Evolutionary conservation across 177 flowering plant species (phyloP).

Genomic region (Vitis hybrid): DNA sequence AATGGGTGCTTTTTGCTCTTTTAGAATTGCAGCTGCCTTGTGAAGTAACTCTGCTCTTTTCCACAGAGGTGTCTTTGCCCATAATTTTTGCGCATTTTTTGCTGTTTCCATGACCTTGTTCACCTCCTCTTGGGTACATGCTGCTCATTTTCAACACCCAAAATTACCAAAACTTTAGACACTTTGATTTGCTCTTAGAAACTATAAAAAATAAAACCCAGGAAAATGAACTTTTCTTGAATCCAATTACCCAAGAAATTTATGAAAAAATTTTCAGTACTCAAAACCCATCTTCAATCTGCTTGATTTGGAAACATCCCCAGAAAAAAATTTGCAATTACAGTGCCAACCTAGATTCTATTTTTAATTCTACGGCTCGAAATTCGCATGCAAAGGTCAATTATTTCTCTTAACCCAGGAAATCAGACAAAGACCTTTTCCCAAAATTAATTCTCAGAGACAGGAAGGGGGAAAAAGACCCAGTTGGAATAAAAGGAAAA

Average conservation of each 20-base stretch:
- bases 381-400: too few relatives aligned
- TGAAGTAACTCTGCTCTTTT: constrained; percentile 98
- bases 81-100: constrained; percentile 76
- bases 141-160: constrained; percentile 29
- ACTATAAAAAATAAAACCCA: not conserved
- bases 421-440: too few relatives aligned
- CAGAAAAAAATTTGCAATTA: too few relatives aligned
- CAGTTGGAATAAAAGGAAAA: not conserved
- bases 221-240: not conserved
- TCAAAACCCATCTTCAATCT: too few relatives aligned
- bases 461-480: too few relatives aligned
- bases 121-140: constrained; percentile 96
- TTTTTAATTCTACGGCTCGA: too few relatives aligned
- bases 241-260: too few relatives aligned
- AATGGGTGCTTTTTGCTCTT: constrained; percentile 88
- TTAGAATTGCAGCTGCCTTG: constrained; percentile 91
- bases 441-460: too few relatives aligned
- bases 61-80: constrained; percentile 99
- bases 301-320: too few relatives aligned
- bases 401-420: too few relatives aligned
- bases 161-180: not conserved
- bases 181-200: not conserved
- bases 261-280: too few relatives aligned
- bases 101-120: constrained; percentile 87
- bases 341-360: too few relatives aligned